These are phyloP conservation scores for Hypomontagnella monticulosa DNA, from an alignment of 495 filamentous ascomycete species.

Conservation along the genomic window DNA sequence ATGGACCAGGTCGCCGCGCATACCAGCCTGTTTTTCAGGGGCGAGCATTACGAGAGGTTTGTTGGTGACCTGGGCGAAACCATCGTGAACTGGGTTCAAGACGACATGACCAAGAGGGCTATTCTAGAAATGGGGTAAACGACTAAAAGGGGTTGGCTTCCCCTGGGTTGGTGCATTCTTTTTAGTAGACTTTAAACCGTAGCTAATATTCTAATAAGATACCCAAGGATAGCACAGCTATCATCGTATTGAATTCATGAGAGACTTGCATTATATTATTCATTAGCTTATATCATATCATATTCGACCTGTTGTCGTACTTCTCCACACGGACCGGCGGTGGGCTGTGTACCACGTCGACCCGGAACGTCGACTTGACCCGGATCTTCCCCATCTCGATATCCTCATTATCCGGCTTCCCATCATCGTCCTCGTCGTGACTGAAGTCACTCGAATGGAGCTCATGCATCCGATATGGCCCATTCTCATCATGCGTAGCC, in stretches of 20 bases:
- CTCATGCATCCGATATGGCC: constrained; percentile 16
- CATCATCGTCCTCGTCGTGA: not conserved
- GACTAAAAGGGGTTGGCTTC: not conserved
- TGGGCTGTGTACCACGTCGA: constrained; percentile 1
- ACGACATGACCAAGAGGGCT: constrained; percentile 55
- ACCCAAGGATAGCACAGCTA: not conserved
- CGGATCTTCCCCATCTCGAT: constrained; percentile 7
- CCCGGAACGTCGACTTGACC: not conserved
- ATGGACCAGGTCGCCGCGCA: constrained; percentile 89
- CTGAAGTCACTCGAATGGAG: constrained; percentile 4
- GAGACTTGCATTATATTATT: not conserved
- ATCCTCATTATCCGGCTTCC: not conserved
- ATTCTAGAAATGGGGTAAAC: constrained; percentile 41
- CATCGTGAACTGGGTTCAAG: constrained; percentile 78
- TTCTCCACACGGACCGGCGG: constrained; percentile 7
- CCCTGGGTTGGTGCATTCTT: constrained; percentile 1
- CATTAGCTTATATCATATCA: constrained; percentile 19
- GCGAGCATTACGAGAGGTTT: constrained; percentile 75
- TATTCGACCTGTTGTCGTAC: constrained; percentile 7
- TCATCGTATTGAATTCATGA: not conserved
- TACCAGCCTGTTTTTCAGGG: constrained; percentile 80
- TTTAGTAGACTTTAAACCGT: not conserved
- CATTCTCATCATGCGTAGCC: not conserved
- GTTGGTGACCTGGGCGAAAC: constrained; percentile 77
- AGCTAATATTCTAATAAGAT: constrained; percentile 4